Base-by-base conservation (phyloP, 1,284 basidiomycete species). In the Austroboletus rostrupii region DNA sequence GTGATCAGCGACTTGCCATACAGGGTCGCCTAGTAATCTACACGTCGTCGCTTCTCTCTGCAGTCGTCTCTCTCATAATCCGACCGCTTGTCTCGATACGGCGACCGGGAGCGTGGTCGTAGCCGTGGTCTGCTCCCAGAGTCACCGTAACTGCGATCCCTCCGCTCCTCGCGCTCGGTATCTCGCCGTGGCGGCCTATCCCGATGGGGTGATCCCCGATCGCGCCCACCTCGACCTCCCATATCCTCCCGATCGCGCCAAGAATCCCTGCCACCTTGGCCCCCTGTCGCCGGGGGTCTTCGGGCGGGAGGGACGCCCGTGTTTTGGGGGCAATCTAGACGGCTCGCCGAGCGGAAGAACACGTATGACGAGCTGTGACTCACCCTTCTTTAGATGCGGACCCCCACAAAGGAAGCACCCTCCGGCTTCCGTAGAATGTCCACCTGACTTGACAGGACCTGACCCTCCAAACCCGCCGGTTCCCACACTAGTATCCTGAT, bases 381-480 rank as follows among this genome's bases (percentile, higher is more conserved):
- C 55, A 87, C 90, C 90, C 77, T 88, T 90, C 66, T 92, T 92
- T 40, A 92, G 69, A 75, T 96, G 92, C 8, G 90, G 87, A 0
- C 92, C 92, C 17, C 92, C 92, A 64, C 95, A 98, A 43, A 82
- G 68, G 76, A 95, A 98, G 67, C 96, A 98, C 1, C 90, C 91
- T 13, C 78, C 78, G 1, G 72, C 74, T 31, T 81, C 78, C 1
- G 75, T 74, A 5, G 74, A 72, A 41, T 74, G 78, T 8, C 84
- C 82, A 29, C 81, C 81, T 42, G 73, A 64, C 60, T 80, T 81
- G 53, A 77, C 75, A 45, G 74, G 68, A 19, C 67, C 83, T n/a
- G 58, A 66, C 37, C 78, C 89, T 57, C 89, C 89, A 75, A 83
- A 90, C 26, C 81, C 89, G 53, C 80, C 84, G 52, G 62, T 73